These are phyloP conservation scores for Sanghuangporus weigelae DNA, from an alignment of 1,284 basidiomycete species.

Conservation along the genomic window DNA sequence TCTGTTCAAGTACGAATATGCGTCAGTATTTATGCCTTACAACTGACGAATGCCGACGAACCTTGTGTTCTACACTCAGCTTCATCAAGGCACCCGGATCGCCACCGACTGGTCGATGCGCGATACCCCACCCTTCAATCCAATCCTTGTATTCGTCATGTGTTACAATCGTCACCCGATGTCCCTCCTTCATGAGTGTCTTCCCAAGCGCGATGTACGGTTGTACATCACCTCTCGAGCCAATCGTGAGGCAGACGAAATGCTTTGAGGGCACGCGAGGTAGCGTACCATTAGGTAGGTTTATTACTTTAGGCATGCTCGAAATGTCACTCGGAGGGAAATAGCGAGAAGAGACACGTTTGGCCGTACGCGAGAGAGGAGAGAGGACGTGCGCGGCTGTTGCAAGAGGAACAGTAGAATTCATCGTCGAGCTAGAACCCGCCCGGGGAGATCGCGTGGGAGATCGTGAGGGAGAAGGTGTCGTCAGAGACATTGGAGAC, in stretches of 20 bases:
- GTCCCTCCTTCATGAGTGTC: conserved; percentile 46
- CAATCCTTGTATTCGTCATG: conserved; percentile 59
- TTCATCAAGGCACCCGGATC: conserved; percentile 73
- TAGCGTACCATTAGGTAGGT: conserved; percentile 35
- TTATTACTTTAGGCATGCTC: conserved; percentile 44
- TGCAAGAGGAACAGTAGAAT: conserved; percentile 18
- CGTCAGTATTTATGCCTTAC: conserved; percentile 4
- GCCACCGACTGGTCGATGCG: conserved; percentile 68
- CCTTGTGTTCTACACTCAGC: conserved; percentile 56
- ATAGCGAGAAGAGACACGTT: neutral
- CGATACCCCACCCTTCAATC: conserved; percentile 61
- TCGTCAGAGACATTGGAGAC: conserved; percentile 1
- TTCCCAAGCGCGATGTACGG: conserved; percentile 46
- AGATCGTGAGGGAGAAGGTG: conserved; percentile 16
- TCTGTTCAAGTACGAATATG: conserved; percentile 33
- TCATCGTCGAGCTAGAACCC: conserved; percentile 23
- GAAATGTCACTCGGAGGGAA: conserved; percentile 13
- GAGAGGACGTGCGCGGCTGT: conserved; percentile 17
- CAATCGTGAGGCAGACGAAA: conserved; percentile 45
- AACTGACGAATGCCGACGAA: conserved; percentile 20
- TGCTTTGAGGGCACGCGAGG: conserved; percentile 31
- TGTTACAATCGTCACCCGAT: conserved; percentile 55
- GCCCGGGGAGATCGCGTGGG: conserved; percentile 22
- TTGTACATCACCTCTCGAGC: conserved; percentile 47
- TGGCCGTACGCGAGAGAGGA: conserved; percentile 13